Percentiles rank a stretch among this genome's conserved stretches.
Evolutionary conservation across 2,329 filamentous ascomycete species (phyloP).

Genomic region (Trichoderma sp.): DNA sequence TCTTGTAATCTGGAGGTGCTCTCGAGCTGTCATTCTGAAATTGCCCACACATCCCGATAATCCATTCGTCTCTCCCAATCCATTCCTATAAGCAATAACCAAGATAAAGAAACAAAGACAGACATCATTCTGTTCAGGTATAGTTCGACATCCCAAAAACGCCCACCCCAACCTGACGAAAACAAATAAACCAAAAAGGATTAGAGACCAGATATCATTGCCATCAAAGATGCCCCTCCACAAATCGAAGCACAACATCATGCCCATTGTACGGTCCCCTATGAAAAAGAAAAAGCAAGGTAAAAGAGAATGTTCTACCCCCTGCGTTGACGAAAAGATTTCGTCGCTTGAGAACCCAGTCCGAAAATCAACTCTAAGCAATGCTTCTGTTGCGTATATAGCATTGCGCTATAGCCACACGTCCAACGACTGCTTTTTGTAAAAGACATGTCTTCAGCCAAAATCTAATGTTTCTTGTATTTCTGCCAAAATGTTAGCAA

Average conservation of each 20-base stretch:
- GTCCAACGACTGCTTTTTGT: not conserved
- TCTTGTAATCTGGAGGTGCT: conserved; percentile 16
- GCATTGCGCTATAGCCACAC: conserved; percentile 1
- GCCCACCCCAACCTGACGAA: not conserved
- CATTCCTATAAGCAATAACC: not conserved
- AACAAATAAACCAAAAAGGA: not conserved
- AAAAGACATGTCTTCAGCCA: not conserved
- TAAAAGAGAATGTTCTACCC: conserved; percentile 10
- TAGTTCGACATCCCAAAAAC: conserved; percentile 10
- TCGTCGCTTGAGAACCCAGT: conserved; percentile 8
- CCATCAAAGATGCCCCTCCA: not conserved
- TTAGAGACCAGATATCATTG: not conserved
- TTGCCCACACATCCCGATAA: conserved; percentile 10
- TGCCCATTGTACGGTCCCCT: not conserved
- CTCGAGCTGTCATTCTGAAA: conserved; percentile 27
- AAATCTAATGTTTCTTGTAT: conserved; percentile 44
- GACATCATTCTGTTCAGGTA: conserved; percentile 29
- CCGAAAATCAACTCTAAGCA: conserved; percentile 8
- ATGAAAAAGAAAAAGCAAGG: not conserved
- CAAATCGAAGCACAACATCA: not conserved
- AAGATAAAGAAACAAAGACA: not conserved
- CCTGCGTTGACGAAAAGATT: not conserved
- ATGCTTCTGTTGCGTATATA: conserved; percentile 6
- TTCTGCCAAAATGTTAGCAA: conserved; percentile 42
- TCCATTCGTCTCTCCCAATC: conserved; percentile 11